Conservation (phyloP, 148 eudicot species). For the Cornus florida region DNA sequence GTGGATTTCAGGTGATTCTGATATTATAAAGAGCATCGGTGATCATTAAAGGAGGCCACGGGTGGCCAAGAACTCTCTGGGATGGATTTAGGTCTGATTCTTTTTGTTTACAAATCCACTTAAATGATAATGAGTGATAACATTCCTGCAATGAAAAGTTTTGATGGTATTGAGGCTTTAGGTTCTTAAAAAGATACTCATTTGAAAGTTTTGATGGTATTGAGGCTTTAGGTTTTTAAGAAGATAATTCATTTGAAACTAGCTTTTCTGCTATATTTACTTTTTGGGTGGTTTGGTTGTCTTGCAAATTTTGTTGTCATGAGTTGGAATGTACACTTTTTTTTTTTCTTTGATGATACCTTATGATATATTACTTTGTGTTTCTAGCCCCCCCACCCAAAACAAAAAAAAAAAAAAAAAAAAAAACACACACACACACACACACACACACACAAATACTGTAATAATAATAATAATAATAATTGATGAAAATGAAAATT, state of each 20-base stretch:
- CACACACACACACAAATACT: too few relatives aligned
- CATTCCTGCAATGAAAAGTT: background rate
- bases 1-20: conserved; percentile 51
- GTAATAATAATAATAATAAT: too few relatives aligned
- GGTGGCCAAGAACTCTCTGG: background rate
- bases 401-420: too few relatives aligned
- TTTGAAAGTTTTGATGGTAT: conserved; percentile 1
- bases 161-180: conserved; percentile 1
- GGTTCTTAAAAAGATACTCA: background rate
- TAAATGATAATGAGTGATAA: background rate
- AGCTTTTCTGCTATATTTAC: too few relatives aligned
- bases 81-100: background rate
- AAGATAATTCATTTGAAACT: background rate
- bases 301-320: too few relatives aligned
- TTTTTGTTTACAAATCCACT: background rate
- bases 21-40: conserved; percentile 58
- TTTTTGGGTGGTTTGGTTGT: too few relatives aligned
- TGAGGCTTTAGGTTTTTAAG: background rate
- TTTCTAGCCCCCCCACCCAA: too few relatives aligned
- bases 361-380: too few relatives aligned
- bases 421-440: too few relatives aligned
- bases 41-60: conserved; percentile 29
- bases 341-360: too few relatives aligned
- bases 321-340: too few relatives aligned
- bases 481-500: too few relatives aligned